phyloP scores from a whole-genome alignment of 1,284 basidiomycete genomes.

The Leccinum pachyderme region DNA sequence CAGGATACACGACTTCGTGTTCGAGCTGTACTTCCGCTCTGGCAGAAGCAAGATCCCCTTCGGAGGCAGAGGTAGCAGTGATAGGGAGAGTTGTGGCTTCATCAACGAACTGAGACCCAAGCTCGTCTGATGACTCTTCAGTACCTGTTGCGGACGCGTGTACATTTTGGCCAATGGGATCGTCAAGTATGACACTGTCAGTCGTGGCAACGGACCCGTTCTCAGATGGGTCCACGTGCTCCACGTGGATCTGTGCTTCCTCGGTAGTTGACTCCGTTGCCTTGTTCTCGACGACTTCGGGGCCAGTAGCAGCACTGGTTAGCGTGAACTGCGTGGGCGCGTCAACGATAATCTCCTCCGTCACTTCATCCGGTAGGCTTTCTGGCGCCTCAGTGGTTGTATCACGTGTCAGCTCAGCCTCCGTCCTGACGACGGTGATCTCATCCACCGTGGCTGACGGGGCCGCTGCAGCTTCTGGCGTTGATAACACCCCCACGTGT shows the following conservation, averaged over 20 bases:
- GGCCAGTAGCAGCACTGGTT: background rate
- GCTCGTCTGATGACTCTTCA: slow-evolving; percentile 4
- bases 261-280: background rate
- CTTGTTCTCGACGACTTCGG: background rate
- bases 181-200: slow-evolving; percentile 2
- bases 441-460: slow-evolving; percentile 1
- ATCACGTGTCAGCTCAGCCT: background rate
- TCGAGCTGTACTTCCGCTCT: background rate
- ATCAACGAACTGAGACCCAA: slow-evolving; percentile 10
- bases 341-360: background rate
- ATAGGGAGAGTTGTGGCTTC: background rate
- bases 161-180: slow-evolving; percentile 1
- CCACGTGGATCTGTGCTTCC: background rate
- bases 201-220: slow-evolving; percentile 3
- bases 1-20: background rate
- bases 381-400: background rate
- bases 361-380: background rate
- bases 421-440: background rate
- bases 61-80: background rate
- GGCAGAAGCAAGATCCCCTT: slow-evolving; percentile 2
- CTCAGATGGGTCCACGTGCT: background rate
- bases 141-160: slow-evolving; percentile 3
- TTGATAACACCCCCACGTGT: background rate
- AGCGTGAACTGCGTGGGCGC: background rate
- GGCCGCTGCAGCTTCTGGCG: slow-evolving; percentile 1